Evolutionary conservation across 495 filamentous ascomycete genomes (phyloP).

Genomic region (Choiromyces venosus): DNA sequence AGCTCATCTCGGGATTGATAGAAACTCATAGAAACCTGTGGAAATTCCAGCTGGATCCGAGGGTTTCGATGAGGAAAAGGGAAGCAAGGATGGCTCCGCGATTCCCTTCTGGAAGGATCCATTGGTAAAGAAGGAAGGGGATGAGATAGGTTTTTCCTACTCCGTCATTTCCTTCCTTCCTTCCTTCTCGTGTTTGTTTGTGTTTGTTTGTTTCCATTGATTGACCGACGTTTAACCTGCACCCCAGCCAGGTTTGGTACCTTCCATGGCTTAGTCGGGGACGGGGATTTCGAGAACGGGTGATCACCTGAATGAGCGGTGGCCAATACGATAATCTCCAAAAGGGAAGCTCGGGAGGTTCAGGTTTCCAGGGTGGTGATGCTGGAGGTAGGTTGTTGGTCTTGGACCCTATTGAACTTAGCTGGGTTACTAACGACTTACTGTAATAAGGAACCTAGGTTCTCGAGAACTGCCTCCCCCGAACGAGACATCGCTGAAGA

Average conservation of each 20-base stretch:
- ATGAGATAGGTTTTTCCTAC: not conserved
- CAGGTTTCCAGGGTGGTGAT: not conserved
- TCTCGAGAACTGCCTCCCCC: not conserved
- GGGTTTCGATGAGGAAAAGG: not conserved
- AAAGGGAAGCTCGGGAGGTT: not conserved
- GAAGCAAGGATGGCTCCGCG: not conserved
- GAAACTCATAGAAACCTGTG: not conserved
- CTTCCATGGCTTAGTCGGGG: not conserved
- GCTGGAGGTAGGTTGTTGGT: not conserved
- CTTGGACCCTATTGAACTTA: not conserved
- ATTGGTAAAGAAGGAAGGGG: not conserved
- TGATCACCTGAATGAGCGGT: not conserved
- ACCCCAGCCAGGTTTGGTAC: too few relatives aligned
- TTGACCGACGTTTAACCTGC: not conserved
- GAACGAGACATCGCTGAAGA: not conserved
- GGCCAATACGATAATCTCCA: not conserved
- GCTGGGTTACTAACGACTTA: not conserved
- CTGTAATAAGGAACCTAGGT: not conserved
- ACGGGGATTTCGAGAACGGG: not conserved
- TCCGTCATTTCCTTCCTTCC: not conserved
- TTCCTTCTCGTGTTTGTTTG: not conserved
- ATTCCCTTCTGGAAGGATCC: not conserved
- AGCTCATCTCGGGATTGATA: not conserved
- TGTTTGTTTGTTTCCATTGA: not conserved
- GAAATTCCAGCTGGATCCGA: not conserved